Evolutionary conservation across 2,329 filamentous ascomycete genomes (phyloP), one percentile per base, ranked within the genome.

Genomic region (Fusarium avenaceum): DNA sequence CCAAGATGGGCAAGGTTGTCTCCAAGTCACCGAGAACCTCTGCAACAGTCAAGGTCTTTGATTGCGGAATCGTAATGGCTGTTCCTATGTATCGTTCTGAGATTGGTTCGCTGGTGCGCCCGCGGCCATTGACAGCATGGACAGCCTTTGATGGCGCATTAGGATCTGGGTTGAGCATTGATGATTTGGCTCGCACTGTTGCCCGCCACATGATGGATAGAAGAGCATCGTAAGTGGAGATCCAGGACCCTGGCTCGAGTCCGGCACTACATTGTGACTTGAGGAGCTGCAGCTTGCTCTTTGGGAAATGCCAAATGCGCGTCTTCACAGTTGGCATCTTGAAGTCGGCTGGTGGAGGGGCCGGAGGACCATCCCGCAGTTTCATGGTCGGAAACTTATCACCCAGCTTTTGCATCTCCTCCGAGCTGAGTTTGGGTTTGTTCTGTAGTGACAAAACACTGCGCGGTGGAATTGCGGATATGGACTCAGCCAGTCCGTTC

Each of bases 151-250:
- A 69, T 0, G 28, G 45, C 5, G 38, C 17, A 2, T n/a, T 28
- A 0, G 46, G 46, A 4, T 65, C 51, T 2, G 60, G 59, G 44
- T 67, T 55, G 6, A 67, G 38, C 15, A 67, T 20, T 2, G 28
- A 22, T 4, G 44, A 24, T 39, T 67, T 67, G 1, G 63, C 66
- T n/a, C 53, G 38, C 0, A 55, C 57, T 15, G 51, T 60, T 11
- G 59, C 51, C 7, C 66, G 44, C 66, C 59, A 69, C 43, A 67
- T 33, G 3, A 65, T 26, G 13, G 52, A 53, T 22, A 69, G 42
- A 6, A 69, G 24, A 1, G 63, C 59, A 44, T 67, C 63, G 4
- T 69, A 69, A 2, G 66, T 65, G 1, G 66, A 67, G 3, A 69
- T 58, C 65, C 59, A 69, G 6, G 30, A 35, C 3, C 44, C 45